phyloP scores from a whole-genome alignment of 805 yeast genomes.

The Suhomyces prunicola region DNA sequence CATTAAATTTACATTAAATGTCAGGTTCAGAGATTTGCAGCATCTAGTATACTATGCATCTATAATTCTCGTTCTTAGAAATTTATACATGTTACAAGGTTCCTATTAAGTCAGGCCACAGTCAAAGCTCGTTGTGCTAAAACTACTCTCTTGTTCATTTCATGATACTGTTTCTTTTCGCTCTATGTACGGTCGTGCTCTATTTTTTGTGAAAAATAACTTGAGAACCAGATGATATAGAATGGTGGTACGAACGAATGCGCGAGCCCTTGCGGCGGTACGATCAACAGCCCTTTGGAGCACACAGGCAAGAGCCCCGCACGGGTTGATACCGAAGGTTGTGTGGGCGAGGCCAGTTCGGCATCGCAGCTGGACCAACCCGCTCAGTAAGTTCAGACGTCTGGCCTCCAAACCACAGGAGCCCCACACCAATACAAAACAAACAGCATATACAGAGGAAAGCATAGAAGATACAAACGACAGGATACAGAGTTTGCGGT shows the following conservation, averaged over 20 bases:
- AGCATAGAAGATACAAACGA: constrained; percentile 1
- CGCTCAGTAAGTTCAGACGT: constrained; percentile 12
- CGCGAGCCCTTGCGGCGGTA: background rate
- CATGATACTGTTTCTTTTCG: background rate
- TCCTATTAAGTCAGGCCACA: too few species aligned
- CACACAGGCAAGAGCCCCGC: background rate
- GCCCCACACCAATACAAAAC: background rate
- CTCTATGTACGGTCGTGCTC: background rate
- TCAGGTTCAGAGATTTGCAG: too few species aligned
- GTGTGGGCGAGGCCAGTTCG: background rate
- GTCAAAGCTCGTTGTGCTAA: background rate
- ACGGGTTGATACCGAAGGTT: background rate
- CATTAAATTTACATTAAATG: too few species aligned
- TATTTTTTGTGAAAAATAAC: background rate
- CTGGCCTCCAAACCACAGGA: background rate
- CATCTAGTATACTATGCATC: too few species aligned
- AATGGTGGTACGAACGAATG: background rate
- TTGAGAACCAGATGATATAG: background rate
- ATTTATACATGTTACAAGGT: too few species aligned
- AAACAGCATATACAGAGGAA: background rate
- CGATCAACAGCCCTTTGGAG: background rate
- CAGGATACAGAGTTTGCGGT: constrained; percentile 17
- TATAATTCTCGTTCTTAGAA: too few species aligned
- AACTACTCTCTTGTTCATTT: background rate
- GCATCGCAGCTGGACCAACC: constrained; percentile 14